Conservation (phyloP, 2,329 filamentous ascomycete species). For the Ilyonectria mors-panacis region DNA sequence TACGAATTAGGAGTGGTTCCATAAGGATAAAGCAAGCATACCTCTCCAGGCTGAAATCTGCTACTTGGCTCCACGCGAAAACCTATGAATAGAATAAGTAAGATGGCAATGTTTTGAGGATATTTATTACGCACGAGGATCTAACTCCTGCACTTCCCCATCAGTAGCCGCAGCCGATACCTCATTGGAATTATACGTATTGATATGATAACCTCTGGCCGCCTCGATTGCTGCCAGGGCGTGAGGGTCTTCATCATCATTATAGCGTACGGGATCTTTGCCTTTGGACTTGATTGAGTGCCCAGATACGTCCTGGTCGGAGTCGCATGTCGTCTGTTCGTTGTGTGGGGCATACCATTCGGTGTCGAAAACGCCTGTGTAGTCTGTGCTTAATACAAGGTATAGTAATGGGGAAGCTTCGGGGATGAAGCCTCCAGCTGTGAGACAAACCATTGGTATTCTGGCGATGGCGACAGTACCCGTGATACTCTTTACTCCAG, state of each 20-base stretch:
- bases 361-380: conserved; percentile 42
- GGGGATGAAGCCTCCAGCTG: background rate
- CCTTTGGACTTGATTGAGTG: conserved; percentile 38
- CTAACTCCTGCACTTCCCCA: conserved; percentile 48
- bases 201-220: conserved; percentile 34
- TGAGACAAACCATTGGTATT: conserved; percentile 47
- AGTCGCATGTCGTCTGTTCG: conserved; percentile 43
- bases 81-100: conserved; percentile 49
- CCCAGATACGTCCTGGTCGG: conserved; percentile 40
- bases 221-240: conserved; percentile 39
- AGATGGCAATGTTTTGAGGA: no score
- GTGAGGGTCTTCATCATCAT: conserved; percentile 32
- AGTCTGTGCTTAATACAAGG: conserved; percentile 22
- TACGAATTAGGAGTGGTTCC: background rate
- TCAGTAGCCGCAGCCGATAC: conserved; percentile 37
- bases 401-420: background rate
- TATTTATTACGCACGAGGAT: conserved; percentile 53
- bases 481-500: conserved; percentile 43
- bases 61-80: conserved; percentile 58
- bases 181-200: conserved; percentile 20
- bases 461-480: conserved; percentile 50
- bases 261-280: conserved; percentile 34
- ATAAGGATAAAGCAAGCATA: background rate
- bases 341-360: conserved; percentile 49
- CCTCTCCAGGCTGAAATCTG: conserved; percentile 60